A percentile compares a stretch with the other conserved stretches of the same genome.
Conservation (phyloP, 2,329 filamentous ascomycete species). For the Fusarium tuaranense region DNA sequence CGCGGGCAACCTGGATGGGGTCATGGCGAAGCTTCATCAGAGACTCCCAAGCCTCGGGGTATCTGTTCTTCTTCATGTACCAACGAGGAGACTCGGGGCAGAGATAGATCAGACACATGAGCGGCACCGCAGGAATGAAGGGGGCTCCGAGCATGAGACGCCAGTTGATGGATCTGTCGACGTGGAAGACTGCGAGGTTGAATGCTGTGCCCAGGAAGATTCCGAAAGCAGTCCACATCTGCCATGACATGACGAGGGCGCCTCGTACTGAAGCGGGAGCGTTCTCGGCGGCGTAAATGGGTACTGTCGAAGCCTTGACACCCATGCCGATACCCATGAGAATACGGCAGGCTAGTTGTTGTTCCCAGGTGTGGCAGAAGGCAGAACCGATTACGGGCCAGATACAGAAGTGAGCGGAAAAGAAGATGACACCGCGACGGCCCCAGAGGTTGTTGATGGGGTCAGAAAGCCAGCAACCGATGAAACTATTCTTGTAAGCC, state of each 20-base stretch:
- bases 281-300: slow-evolving; percentile 81
- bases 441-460: slow-evolving; percentile 65
- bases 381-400: slow-evolving; percentile 72
- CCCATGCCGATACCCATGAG: slow-evolving; percentile 78
- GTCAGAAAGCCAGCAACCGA: slow-evolving; percentile 74
- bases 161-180: slow-evolving; percentile 47
- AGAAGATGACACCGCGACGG: slow-evolving; percentile 72
- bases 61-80: slow-evolving; percentile 73
- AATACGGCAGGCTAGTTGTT: slow-evolving; percentile 75
- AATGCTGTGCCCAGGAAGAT: slow-evolving; percentile 58
- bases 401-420: slow-evolving; percentile 79
- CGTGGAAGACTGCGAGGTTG: slow-evolving; percentile 49
- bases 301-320: slow-evolving; percentile 73
- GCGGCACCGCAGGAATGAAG: slow-evolving; percentile 68
- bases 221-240: slow-evolving; percentile 72
- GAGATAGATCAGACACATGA: slow-evolving; percentile 66
- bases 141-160: slow-evolving; percentile 68
- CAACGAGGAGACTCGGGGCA: slow-evolving; percentile 75
- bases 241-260: slow-evolving; percentile 86
- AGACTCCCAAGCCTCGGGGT: slow-evolving; percentile 69
- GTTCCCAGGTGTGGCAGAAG: slow-evolving; percentile 74
- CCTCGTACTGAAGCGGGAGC: slow-evolving; percentile 76
- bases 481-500: slow-evolving; percentile 46
- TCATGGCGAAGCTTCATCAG: slow-evolving; percentile 64
- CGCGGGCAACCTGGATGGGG: slow-evolving; percentile 67